A percentile compares a stretch with the other conserved stretches of the same genome.
Evolutionary conservation across 176 grass and related monocot genomes (phyloP).

Genomic region (Triticum monococcum): DNA sequence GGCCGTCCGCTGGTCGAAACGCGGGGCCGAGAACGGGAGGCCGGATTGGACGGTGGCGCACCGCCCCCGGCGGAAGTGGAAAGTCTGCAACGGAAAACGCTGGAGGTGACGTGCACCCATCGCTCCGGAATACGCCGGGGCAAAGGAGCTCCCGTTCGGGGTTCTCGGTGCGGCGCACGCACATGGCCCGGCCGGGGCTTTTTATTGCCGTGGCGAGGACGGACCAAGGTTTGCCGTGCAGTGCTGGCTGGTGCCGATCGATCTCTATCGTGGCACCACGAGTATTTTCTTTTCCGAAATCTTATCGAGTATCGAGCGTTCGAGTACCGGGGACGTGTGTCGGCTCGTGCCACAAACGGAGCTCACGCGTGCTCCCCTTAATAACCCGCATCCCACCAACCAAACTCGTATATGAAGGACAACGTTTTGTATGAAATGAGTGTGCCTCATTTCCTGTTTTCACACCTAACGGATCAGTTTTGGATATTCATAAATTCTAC

Average conservation of each 20-base stretch:
- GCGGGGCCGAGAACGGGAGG: background rate
- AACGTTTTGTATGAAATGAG: no score
- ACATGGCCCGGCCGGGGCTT: background rate
- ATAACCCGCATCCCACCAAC: no score
- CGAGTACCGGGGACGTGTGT: background rate
- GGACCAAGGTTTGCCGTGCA: background rate
- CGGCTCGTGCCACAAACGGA: background rate
- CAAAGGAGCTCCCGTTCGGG: background rate
- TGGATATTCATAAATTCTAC: no score
- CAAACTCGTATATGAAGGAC: no score
- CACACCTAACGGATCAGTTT: no score
- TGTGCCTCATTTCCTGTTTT: no score
- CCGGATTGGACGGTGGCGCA: background rate
- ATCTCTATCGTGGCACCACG: background rate
- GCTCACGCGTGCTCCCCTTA: background rate
- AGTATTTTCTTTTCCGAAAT: background rate
- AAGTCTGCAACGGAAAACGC: background rate
- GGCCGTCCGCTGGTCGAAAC: background rate
- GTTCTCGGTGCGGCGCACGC: background rate
- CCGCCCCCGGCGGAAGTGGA: constrained; percentile 7
- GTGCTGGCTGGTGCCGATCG: background rate
- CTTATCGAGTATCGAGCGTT: background rate
- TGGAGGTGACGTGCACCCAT: background rate
- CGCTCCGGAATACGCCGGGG: no score
- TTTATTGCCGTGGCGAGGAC: background rate